Base-by-base conservation (phyloP, 140 eudicot species). In the Flaveria floridana region DNA sequence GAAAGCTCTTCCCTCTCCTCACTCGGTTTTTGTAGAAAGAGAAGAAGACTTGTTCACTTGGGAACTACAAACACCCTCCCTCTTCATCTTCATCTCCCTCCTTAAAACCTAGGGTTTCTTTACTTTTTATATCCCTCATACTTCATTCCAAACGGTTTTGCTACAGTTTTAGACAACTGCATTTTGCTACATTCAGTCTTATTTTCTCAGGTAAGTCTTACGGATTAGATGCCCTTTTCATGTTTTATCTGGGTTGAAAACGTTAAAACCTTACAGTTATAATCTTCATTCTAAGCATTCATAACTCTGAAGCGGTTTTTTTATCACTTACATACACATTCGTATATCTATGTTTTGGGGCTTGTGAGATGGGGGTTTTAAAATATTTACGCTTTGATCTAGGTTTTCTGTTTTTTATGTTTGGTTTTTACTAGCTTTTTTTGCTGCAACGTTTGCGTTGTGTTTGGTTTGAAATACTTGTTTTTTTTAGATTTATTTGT, bases 51-150 rank as follows among this genome's bases (percentile, higher is more conserved):
- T 8, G 14, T 11, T 37, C 7, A 65, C 67, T 79, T 65, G 83
- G 82, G 69, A 79, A 79, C 83, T 79, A 74, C 63, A 72, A 72
- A 47, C 46, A 48, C 74, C 65, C 78, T 23, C 59, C 1, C 75
- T 42, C 56, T 16, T 20, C 72, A 50, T 28, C 39, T 76, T 65
- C 55, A 3, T 66, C 66, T 52, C 21, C 77, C 19, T 66, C 46
- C 39, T 41, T 66, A 44, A 44, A 61, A 79, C 14, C 51, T 79
- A 79, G 83, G 79, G 79, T 79, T 79, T 72, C 74, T 41, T 52
- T 44, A 1, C 25, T 15, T 6, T 6, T 48, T 52, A 11, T 13
- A 34, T 28, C 46, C 7, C 58, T 44, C 19, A 2, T 48, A 30
- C 51, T 51, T 72, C 53, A 51, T 1, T 10, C 72, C n/a, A 50